A percentile compares a stretch with the other conserved stretches of the same genome.
phyloP scores from a whole-genome alignment of 78 protist species.

The Dictyostelium discoideum region DNA sequence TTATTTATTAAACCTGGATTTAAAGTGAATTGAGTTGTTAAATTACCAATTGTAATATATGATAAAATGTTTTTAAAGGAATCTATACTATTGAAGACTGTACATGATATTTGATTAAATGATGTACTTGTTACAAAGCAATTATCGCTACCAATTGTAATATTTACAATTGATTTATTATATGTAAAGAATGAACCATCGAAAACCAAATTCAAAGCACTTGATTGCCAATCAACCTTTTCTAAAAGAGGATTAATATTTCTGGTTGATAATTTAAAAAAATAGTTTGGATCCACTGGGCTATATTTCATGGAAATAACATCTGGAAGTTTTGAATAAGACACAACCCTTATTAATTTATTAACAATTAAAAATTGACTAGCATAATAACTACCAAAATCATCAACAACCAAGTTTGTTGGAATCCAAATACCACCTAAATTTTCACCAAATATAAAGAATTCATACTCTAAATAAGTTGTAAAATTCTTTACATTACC shows the following conservation, averaged over 20 bases:
- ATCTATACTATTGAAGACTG: neutral
- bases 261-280: neutral
- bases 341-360: neutral
- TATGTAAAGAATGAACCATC: neutral
- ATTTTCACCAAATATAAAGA: neutral
- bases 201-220: neutral
- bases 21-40: slow-evolving; percentile 6
- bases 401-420: neutral
- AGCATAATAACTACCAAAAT: no score
- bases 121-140: neutral
- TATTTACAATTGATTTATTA: neutral
- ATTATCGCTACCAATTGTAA: neutral
- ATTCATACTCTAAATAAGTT: neutral
- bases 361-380: neutral
- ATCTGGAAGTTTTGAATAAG: neutral
- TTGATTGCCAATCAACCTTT: neutral
- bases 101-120: neutral
- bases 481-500: no score
- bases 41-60: neutral
- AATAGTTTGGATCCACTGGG: neutral
- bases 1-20: neutral
- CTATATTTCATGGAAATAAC: no score
- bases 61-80: neutral
- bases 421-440: neutral
- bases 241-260: neutral